phyloP scores from a whole-genome alignment of 768 basidiomycete genomes.

The Phaffia australis region DNA sequence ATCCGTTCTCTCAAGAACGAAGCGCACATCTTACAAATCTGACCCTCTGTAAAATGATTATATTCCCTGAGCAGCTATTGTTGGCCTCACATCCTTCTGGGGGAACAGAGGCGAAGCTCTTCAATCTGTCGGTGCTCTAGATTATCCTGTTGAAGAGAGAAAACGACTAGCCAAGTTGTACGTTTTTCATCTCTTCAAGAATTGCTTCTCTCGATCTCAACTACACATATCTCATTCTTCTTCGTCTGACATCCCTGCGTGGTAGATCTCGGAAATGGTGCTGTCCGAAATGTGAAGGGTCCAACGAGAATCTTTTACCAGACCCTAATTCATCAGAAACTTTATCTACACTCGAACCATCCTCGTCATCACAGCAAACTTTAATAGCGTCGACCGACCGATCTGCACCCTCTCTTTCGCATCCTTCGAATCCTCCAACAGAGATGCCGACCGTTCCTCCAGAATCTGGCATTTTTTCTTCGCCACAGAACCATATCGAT shows the following conservation, averaged over 20 bases:
- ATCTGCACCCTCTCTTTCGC: neutral
- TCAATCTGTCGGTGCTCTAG: slow-evolving; percentile 75
- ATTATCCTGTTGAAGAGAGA: slow-evolving; percentile 61
- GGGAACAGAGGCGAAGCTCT: slow-evolving; percentile 65
- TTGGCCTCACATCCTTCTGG: slow-evolving; percentile 40
- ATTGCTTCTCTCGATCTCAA: slow-evolving; percentile 11
- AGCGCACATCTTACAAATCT: neutral
- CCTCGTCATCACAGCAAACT: neutral
- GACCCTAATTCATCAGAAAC: slow-evolving; percentile 38
- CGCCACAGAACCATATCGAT: neutral
- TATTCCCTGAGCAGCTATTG: slow-evolving; percentile 29
- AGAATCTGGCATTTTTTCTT: neutral
- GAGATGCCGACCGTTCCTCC: neutral
- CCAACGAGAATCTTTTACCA: slow-evolving; percentile 60
- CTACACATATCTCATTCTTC: neutral
- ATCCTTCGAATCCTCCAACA: neutral
- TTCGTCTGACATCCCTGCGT: slow-evolving; percentile 26
- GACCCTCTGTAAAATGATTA: neutral
- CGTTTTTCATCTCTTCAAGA: slow-evolving; percentile 34
- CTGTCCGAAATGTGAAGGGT: slow-evolving; percentile 60
- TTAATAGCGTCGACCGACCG: neutral
- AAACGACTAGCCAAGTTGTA: slow-evolving; percentile 67
- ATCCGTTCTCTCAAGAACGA: neutral
- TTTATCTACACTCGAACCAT: neutral
- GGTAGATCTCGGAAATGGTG: slow-evolving; percentile 66